Evolutionary conservation across 305 asterid genomes (phyloP).

Genomic region (Stenogyne calaminthoides): DNA sequence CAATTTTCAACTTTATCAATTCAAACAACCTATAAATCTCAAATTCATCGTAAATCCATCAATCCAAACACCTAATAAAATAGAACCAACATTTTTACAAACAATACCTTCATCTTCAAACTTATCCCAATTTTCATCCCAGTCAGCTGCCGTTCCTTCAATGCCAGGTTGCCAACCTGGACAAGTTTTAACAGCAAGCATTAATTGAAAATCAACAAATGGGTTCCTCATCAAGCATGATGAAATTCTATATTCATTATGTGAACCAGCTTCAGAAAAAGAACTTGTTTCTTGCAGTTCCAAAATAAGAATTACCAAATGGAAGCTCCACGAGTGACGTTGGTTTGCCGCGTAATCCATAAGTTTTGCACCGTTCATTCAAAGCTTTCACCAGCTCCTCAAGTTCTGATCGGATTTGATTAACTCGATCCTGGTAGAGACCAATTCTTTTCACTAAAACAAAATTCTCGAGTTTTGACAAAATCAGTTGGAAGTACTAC

Average conservation of each 20-base stretch:
- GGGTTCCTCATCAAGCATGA: conserved; percentile 25
- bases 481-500: conserved; percentile 25
- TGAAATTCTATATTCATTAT: not conserved
- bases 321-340: conserved; percentile 94
- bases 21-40: not conserved
- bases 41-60: not conserved
- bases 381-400: conserved; percentile 82
- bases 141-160: conserved; percentile 89
- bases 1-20: not conserved
- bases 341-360: conserved; percentile 95
- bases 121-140: conserved; percentile 97
- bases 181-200: conserved; percentile 27
- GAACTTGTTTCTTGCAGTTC: not conserved
- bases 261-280: not conserved
- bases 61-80: not conserved
- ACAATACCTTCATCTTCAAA: conserved; percentile 89
- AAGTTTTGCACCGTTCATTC: conserved; percentile 94
- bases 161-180: conserved; percentile 98
- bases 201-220: conserved; percentile 21
- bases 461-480: conserved; percentile 25
- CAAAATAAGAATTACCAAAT: conserved; percentile 60
- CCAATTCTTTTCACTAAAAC: conserved; percentile 27
- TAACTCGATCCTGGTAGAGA: conserved; percentile 70
- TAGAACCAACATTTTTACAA: not conserved
- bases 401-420: conserved; percentile 71